Evolutionary conservation across 148 eudicot genomes (phyloP).

Genomic region (Diospyros kaki): DNA sequence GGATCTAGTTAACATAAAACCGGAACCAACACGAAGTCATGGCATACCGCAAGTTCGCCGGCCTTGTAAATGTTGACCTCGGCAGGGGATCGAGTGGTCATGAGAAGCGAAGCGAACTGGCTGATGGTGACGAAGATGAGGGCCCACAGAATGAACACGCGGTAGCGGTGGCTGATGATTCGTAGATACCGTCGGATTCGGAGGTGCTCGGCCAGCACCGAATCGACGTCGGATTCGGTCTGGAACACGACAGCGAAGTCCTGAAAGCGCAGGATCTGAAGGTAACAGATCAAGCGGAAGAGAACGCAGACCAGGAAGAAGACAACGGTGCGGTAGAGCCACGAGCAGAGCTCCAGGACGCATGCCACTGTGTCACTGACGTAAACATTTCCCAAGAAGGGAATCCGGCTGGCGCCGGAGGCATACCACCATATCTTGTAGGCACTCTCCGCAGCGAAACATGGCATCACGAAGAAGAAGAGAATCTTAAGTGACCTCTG

Average conservation of each 20-base stretch:
- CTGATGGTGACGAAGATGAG: constrained; percentile 63
- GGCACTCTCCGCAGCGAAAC: constrained; percentile 60
- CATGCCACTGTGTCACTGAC: constrained; percentile 66
- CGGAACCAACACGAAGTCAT: too few species aligned
- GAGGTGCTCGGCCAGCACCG: constrained; percentile 68
- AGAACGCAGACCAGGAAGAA: constrained; percentile 88
- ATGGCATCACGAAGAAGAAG: constrained; percentile 66
- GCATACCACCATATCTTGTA: constrained; percentile 96
- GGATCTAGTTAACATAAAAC: not conserved
- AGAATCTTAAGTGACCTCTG: constrained; percentile 82
- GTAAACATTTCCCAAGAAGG: constrained; percentile 65
- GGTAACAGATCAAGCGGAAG: constrained; percentile 85
- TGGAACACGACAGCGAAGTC: constrained; percentile 81
- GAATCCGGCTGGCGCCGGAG: constrained; percentile 70
- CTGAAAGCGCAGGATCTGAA: constrained; percentile 74
- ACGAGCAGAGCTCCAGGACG: constrained; percentile 63
- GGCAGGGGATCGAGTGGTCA: constrained; percentile 53
- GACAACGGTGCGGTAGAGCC: constrained; percentile 80
- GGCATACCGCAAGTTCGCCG: constrained; percentile 85
- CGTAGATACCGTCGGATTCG: constrained; percentile 71
- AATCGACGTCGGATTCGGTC: constrained; percentile 60
- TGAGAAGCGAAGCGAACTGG: constrained; percentile 55
- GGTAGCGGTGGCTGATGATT: constrained; percentile 83
- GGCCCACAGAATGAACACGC: constrained; percentile 59
- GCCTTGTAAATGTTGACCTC: constrained; percentile 48